Evolutionary conservation across 148 eudicot species (phyloP), one percentile per base, ranked within the genome.

Genomic region (Heliamphora exappendiculata): DNA sequence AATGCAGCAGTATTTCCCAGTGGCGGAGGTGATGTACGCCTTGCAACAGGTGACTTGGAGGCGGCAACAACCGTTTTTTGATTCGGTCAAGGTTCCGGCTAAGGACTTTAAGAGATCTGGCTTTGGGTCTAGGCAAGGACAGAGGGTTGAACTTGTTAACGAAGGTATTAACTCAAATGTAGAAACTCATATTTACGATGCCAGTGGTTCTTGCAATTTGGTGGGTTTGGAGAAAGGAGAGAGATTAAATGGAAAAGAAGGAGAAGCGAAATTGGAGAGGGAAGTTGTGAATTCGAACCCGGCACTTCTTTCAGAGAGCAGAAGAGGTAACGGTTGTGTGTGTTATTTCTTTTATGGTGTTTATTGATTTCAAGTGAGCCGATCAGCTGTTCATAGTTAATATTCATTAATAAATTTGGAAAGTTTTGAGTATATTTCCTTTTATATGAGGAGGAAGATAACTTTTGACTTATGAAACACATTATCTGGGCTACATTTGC

Each of bases 1-100:
- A 82, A 85, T 89, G 89, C 93, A 89, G 76, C 90, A 82, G 47
- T 89, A 80, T 71, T 86, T 79, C 75, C 68, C 90, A 12, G 84
- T 89, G 31, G 75, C 82, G 2, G 90, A 89, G 70, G 86, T 89
- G 16, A 42, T 72, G 24, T 42, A 74, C 51, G 82, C 90, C 17
- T 73, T 89, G 74, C 87, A 89, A 64, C 87, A 89, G 76, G 92
- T 76, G 74, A 55, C 80, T 3, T 84, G 83, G 89, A 86, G 76
- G 88, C 76, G 81, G 76, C 84, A 82, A 31, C 76, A 54, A 53
- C 78, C 64, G 60, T 33, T 57, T 75, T 74, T 22, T 2, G 83
- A 85, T n/a, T 81, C 42, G 42, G 74, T 58, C 20, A 85, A 74
- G 87, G 78, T 41, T 76, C 14, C 70, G 0, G 82, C 75, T 59